Percentiles rank a stretch among this genome's conserved stretches.
phyloP scores from a whole-genome alignment of 164 flowering plant species.

The Aristolochia fimbriata region DNA sequence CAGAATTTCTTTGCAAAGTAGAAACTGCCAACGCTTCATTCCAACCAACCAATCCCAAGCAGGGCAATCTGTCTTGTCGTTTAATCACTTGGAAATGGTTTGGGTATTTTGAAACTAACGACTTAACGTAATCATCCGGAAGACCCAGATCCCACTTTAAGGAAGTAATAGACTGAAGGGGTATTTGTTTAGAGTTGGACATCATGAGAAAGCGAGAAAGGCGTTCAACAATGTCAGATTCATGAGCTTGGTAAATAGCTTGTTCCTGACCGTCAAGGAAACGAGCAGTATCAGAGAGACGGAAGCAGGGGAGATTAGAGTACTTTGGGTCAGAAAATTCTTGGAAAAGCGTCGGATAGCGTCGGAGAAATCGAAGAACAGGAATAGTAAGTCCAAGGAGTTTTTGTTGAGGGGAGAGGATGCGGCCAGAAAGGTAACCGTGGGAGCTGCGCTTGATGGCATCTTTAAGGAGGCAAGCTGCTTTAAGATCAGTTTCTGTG shows the following conservation, averaged over 20 bases:
- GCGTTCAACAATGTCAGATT: slow-evolving; percentile 44
- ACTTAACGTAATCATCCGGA: slow-evolving; percentile 52
- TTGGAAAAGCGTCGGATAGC: slow-evolving; percentile 71
- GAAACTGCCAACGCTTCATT: slow-evolving; percentile 64
- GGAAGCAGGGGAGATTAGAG: slow-evolving; percentile 56
- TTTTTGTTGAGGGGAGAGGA: slow-evolving; percentile 61
- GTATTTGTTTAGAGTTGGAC: slow-evolving; percentile 32
- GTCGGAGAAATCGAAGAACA: slow-evolving; percentile 78
- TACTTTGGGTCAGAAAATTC: slow-evolving; percentile 66
- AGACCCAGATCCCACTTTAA: slow-evolving; percentile 87
- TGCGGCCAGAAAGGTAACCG: slow-evolving; percentile 51
- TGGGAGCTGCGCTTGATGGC: slow-evolving; percentile 71
- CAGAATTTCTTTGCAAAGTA: slow-evolving; percentile 51
- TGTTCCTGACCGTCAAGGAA: slow-evolving; percentile 47
- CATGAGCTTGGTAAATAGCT: slow-evolving; percentile 24
- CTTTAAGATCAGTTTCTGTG: slow-evolving; percentile 83
- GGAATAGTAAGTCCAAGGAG: slow-evolving; percentile 91
- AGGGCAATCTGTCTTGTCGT: slow-evolving; percentile 39
- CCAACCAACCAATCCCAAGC: slow-evolving; percentile 52
- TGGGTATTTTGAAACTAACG: slow-evolving; percentile 41
- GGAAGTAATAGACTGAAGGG: slow-evolving; percentile 44
- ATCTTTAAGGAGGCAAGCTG: slow-evolving; percentile 85
- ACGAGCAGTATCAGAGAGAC: slow-evolving; percentile 50
- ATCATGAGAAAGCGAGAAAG: slow-evolving; percentile 70
- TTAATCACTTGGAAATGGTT: slow-evolving; percentile 49